phyloP scores from a whole-genome alignment of 495 filamentous ascomycete genomes.

The Aspergillus wentii region DNA sequence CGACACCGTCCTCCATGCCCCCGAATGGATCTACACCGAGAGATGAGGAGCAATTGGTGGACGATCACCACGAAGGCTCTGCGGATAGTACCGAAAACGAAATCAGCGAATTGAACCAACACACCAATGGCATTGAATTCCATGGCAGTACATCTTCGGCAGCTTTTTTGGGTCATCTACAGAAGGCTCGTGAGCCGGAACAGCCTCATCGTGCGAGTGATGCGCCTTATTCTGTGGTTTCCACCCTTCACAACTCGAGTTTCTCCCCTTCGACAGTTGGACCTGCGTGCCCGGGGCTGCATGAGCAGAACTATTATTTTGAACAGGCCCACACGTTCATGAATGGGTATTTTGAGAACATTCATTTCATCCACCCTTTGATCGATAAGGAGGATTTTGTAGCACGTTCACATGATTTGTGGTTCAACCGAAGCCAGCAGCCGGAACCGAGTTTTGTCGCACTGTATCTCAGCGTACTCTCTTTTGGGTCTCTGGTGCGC shows the following conservation, averaged over 20 bases:
- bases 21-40: conserved; percentile 18
- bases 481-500: conserved; percentile 32
- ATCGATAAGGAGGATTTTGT: conserved; percentile 38
- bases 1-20: conserved; percentile 27
- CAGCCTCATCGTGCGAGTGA: conserved; percentile 1
- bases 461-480: conserved; percentile 34
- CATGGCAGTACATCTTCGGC: conserved; percentile 37
- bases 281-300: conserved; percentile 15
- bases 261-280: conserved; percentile 29
- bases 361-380: conserved; percentile 38
- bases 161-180: conserved; percentile 27
- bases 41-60: conserved; percentile 10
- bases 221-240: conserved; percentile 28
- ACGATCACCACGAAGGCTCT: conserved; percentile 18
- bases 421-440: conserved; percentile 25
- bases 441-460: conserved; percentile 36
- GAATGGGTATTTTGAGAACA: conserved; percentile 40
- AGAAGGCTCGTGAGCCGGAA: conserved; percentile 24
- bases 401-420: conserved; percentile 31
- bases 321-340: conserved; percentile 38
- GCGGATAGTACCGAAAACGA: conserved; percentile 25
- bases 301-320: conserved; percentile 35
- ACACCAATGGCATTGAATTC: conserved; percentile 37
- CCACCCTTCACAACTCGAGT: conserved; percentile 33
- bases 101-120: conserved; percentile 33